Base-by-base conservation (phyloP, 345 rosid genomes). In the Stellera chamaejasme region DNA sequence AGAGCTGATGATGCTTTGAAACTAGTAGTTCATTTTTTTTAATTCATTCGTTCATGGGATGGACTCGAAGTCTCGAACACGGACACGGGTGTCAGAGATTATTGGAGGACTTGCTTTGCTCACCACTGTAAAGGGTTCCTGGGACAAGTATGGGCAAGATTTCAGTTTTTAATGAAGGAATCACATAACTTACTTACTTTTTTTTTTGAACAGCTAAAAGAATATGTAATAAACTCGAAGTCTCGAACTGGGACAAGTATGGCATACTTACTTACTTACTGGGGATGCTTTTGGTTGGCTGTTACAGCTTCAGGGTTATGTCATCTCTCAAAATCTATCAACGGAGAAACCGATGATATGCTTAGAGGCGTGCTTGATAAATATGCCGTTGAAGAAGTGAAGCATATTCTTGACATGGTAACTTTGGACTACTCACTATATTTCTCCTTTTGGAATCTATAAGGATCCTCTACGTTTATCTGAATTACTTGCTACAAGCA, bases 341-440 rank as follows among this genome's bases (percentile, higher is more conserved):
- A 79, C 56, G 84, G 88, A 58, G 80, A 84, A 45, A 62, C 71
- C 23, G 85, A 81, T 73, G 61, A 32, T 58, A 71, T 85, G 11
- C 76, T 85, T 36, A 84, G 72, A 73, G 84, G 85, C 52, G 68
- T 77, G 48, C 78, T 51, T 63, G 95, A 88, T 65, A 83, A 65
- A 72, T 66, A 67, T 58, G 54, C 67, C 59, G 58, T 73, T 46
- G 84, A 80, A 66, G 95, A 93, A 70, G 83, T 93, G 63, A 88
- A 86, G 70, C 82, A 63, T 23, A 66, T 88, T 45, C 85, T 88
- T 69, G 96, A 86, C 57, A 74, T 77, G 96, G 97, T 89, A 76
- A 45, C 55, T 27, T 48, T 51, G 45, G 39, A 6, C 10, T 54
- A 16, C 13, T 58, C 48, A 3, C 23, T 3, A 9, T 48, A 53